Evolutionary conservation across 192 early-diverging fungal species (phyloP).

Genomic region (Rhizophagus prolifer): DNA sequence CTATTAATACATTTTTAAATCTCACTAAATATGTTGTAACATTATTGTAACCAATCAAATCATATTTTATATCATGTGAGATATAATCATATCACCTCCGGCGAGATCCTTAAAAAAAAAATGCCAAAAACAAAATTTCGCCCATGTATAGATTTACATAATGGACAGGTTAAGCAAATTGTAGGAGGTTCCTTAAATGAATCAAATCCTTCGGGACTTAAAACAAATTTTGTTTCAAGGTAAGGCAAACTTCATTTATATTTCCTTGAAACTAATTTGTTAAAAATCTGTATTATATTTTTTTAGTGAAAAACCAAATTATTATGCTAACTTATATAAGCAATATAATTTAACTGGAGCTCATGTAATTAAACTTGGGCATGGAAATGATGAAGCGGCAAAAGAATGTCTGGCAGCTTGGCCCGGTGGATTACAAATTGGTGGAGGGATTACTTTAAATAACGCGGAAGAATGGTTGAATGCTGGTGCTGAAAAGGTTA

Average conservation of each 20-base stretch:
- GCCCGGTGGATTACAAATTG: constrained; percentile 88
- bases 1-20: too few species aligned
- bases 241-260: constrained; percentile 47
- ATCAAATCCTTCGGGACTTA: constrained; percentile 52
- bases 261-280: not conserved
- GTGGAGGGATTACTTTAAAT: constrained; percentile 87
- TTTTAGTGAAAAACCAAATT: constrained; percentile 64
- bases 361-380: constrained; percentile 95
- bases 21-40: too few species aligned
- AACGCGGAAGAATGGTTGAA: constrained; percentile 90
- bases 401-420: constrained; percentile 78
- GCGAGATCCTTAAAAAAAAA: too few species aligned
- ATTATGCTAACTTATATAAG: constrained; percentile 84
- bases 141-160: constrained; percentile 98
- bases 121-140: constrained; percentile 68
- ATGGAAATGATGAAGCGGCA: constrained; percentile 84
- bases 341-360: constrained; percentile 72
- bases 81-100: too few species aligned
- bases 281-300: constrained; percentile 7
- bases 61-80: too few species aligned
- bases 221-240: constrained; percentile 93
- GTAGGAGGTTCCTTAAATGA: constrained; percentile 91
- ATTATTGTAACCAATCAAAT: too few species aligned
- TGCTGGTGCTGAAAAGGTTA: constrained; percentile 82
- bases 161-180: constrained; percentile 98